These are phyloP conservation scores for Rhynchospora breviuscula DNA, from an alignment of 176 grass and related monocot genomes.

Conservation along the genomic window DNA sequence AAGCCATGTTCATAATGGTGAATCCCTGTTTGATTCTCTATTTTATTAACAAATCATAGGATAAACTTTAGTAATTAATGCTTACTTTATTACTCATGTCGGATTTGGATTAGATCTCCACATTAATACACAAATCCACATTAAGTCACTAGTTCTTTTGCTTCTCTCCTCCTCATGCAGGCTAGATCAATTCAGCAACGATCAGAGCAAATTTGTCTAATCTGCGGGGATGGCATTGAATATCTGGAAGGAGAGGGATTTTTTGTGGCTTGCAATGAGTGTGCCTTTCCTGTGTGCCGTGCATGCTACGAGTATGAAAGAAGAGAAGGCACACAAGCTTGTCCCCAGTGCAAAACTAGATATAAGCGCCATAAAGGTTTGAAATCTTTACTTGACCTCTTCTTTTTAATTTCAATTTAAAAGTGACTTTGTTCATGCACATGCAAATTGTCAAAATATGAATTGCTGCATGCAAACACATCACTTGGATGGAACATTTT, in stretches of 20 bases:
- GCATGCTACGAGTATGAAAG: conserved; percentile 47
- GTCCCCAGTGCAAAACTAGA: conserved; percentile 46
- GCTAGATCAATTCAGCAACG: conserved; percentile 17
- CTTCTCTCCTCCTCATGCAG: conserved; percentile 15
- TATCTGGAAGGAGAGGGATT: conserved; percentile 24
- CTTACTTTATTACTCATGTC: background rate
- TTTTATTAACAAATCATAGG: background rate
- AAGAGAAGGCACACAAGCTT: conserved; percentile 43
- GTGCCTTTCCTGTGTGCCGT: conserved; percentile 42
- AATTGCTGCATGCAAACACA: background rate
- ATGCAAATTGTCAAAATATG: background rate
- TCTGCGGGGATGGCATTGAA: conserved; percentile 41
- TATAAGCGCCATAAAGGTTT: conserved; percentile 51
- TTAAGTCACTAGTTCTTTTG: background rate
- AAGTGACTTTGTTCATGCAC: background rate
- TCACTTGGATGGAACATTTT: background rate
- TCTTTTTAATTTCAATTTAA: background rate
- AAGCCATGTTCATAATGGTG: background rate
- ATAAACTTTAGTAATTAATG: background rate
- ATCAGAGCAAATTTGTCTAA: conserved; percentile 29
- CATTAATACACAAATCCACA: background rate
- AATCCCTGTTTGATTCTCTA: background rate
- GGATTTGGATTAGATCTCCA: background rate
- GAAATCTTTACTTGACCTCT: background rate
- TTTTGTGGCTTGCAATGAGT: conserved; percentile 49